Conservation (phyloP, 495 filamentous ascomycete genomes). For the Pseudoneurospora amorphoporcata region DNA sequence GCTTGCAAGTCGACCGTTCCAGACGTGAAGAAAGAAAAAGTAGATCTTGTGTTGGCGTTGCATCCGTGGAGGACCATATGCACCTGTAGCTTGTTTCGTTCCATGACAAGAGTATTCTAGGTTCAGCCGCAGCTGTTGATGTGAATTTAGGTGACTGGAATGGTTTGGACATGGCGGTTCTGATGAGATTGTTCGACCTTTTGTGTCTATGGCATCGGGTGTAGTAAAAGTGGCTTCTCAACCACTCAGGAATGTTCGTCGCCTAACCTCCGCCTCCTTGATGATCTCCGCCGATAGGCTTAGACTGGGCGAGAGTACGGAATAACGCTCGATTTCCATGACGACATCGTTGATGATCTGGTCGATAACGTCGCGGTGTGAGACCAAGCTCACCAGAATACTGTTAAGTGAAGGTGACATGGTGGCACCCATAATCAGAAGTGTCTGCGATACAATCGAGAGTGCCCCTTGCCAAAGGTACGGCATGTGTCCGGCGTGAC, state of each 20-base stretch:
- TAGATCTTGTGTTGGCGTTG: background rate
- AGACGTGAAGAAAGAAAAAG: background rate
- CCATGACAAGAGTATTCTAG: background rate
- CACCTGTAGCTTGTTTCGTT: background rate
- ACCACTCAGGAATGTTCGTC: constrained; percentile 43
- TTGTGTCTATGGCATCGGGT: background rate
- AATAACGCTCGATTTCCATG: constrained; percentile 59
- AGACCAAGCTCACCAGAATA: constrained; percentile 50
- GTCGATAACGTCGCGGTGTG: constrained; percentile 51
- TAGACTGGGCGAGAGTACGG: constrained; percentile 64
- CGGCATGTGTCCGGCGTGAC: constrained; percentile 75
- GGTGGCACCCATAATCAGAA: constrained; percentile 73
- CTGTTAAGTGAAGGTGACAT: constrained; percentile 64
- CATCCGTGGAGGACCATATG: background rate
- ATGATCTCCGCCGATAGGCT: constrained; percentile 65
- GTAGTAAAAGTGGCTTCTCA: constrained; percentile 13
- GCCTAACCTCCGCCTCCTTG: constrained; percentile 62
- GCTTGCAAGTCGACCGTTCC: background rate
- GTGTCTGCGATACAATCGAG: constrained; percentile 69
- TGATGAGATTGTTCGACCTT: background rate
- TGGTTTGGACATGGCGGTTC: background rate
- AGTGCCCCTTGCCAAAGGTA: constrained; percentile 80
- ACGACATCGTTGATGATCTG: constrained; percentile 66
- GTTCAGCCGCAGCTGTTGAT: background rate
- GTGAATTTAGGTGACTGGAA: background rate